phyloP scores from a whole-genome alignment of 345 rosid species.

The Rhodomyrtus tomentosa region DNA sequence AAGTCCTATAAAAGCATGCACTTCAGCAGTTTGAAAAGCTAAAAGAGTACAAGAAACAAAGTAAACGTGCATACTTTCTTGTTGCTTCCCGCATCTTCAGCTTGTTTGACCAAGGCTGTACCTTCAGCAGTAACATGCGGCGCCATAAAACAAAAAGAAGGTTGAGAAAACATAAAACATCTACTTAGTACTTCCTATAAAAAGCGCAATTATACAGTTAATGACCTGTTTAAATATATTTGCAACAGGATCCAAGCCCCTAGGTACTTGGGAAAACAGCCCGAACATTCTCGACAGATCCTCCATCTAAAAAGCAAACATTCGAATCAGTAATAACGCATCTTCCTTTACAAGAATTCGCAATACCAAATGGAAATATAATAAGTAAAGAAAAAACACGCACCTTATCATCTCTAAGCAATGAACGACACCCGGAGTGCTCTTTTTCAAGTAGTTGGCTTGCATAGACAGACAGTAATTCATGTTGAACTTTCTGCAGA shows the following conservation, averaged over 20 bases:
- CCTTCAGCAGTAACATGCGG: constrained; percentile 94
- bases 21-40: not conserved
- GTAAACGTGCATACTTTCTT: constrained; percentile 21
- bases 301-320: constrained; percentile 40
- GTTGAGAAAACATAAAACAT: not conserved
- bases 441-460: constrained; percentile 75
- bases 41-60: not conserved
- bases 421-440: constrained; percentile 79
- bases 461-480: constrained; percentile 6
- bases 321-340: not conserved
- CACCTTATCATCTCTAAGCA: constrained; percentile 91
- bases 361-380: not conserved
- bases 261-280: constrained; percentile 59
- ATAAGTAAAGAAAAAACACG: not conserved
- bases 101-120: constrained; percentile 72
- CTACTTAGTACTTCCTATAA: not conserved
- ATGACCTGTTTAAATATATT: constrained; percentile 77
- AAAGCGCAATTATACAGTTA: not conserved
- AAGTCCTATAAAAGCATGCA: not conserved
- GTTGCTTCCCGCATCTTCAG: constrained; percentile 75
- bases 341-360: not conserved
- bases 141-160: not conserved
- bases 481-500: not conserved
- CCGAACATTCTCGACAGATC: constrained; percentile 94
- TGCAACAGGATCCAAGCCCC: constrained; percentile 82